Evolutionary conservation across 805 yeast genomes (phyloP), one percentile per base, ranked within the genome.

Genomic region (Pichia scutulata): DNA sequence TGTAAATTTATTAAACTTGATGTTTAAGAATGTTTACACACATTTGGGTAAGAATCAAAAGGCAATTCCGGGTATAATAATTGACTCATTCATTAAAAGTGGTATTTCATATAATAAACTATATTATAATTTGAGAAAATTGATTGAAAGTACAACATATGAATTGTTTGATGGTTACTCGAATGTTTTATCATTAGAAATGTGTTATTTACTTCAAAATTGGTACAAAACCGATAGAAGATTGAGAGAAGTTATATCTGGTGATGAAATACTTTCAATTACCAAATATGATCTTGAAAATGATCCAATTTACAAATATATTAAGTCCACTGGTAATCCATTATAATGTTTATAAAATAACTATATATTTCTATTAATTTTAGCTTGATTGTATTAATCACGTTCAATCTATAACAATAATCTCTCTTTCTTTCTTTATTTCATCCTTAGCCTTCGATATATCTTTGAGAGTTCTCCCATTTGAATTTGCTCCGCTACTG

Each of bases 141-240:
- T 84, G 48, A 75, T 84, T 53, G 88, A 82, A 53, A 77, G 82
- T 41, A 75, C 76, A 36, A 71, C 78, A 2, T 73, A 69, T 56
- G 85, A 80, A 56, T 60, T 72, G n/a, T 74, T 75, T 53, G 67
- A 72, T 14, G 75, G 75, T 1, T 81, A 79, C 56, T 52, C 57
- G 1, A 52, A 53, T 22, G 51, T 57, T n/a, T 52, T 66, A 22
- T 73, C 74, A 50, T 68, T 68, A 50, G 90, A 84, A 62, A 80
- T 85, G 82, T 65, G 72, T 6, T 78, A 79, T 65, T 70, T 86
- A 62, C 79, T 86, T 50, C 73, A 81, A 59, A 70, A 63, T 23
- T 86, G 93, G 93, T 84, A 81, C 64, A 66, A 73, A 43, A 72
- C 73, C 36, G 92, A 86, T 58, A 76, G 82, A 58, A 78, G 74